A percentile compares a stretch with the other conserved stretches of the same genome.
Evolutionary conservation across 192 early-diverging fungal genomes (phyloP).

Genomic region (Dispira parvispora): DNA sequence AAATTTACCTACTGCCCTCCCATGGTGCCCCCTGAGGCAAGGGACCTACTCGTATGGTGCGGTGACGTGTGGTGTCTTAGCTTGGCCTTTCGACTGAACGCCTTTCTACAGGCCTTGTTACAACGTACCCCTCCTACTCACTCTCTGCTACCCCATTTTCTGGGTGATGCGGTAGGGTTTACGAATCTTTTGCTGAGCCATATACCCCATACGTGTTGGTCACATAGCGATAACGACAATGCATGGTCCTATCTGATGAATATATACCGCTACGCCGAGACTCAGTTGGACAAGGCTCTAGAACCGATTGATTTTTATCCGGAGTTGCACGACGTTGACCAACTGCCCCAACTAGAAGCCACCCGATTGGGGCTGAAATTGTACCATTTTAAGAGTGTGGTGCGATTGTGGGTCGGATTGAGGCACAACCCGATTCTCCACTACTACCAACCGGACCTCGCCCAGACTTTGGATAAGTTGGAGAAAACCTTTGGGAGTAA

Average conservation of each 20-base stretch:
- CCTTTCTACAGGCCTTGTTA: slow-evolving; percentile 3
- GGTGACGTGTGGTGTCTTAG: slow-evolving; percentile 1
- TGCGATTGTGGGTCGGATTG: background rate
- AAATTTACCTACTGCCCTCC: no score
- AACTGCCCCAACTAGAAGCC: background rate
- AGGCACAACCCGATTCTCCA: background rate
- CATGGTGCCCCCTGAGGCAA: no score
- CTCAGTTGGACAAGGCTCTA: background rate
- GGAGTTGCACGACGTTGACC: background rate
- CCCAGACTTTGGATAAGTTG: background rate
- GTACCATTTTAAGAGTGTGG: background rate
- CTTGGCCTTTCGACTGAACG: background rate
- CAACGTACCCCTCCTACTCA: background rate
- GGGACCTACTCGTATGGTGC: background rate
- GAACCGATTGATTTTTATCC: slow-evolving; percentile 1
- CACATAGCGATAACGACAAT: background rate
- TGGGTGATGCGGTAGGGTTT: no score
- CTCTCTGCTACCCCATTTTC: no score
- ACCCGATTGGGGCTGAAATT: background rate
- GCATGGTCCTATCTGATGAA: background rate
- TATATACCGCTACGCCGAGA: background rate
- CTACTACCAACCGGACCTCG: background rate
- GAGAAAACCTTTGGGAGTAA: background rate
- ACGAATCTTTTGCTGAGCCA: background rate
- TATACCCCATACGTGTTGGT: background rate